Base-by-base conservation (phyloP, 73 alveolate genomes). In the Stentor coeruleus region DNA sequence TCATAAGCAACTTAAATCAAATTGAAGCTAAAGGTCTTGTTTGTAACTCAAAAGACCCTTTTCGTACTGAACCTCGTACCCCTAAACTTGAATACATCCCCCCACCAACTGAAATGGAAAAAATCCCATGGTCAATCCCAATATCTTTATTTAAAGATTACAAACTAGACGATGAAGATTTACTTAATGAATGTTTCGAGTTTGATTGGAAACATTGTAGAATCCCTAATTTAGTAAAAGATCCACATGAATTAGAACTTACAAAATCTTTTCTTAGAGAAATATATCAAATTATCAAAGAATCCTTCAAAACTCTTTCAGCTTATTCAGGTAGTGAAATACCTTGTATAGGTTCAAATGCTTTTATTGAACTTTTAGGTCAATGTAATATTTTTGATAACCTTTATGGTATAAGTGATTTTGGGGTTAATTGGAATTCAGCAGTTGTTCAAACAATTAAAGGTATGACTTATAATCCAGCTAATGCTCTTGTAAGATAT, bases 181-280 rank as follows among this genome's bases (percentile, higher is more conserved):
- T 60, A 14, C 28, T 11, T 15, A 26, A 60, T 11, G 80, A 6
- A 11, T 60, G 80, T 60, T 6, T 60, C 41, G 6, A 11, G 37
- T 60, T 60, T 35, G 80, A 60, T 15, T 60, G 80, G 41, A 38
- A 60, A 60, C 80, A 60, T 11, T 28, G 58, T 11, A 60, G 14
- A 60, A 6, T 60, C 28, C 37, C 37, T n/a, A 11, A 6, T 11
- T 14, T 28, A 14, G 41, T 28, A n/a, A 60, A 60, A 60, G 6
- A 6, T n/a, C 14, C 37, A 11, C 80, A 60, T 14, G 80, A 60
- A 11, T 26, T 14, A 35, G 58, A 60, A 60, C 20, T 14, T 28
- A 11, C 28, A 28, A 28, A 60, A n/a, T 6, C 20, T 26, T 60
- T 60, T n/a, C 28, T 60, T 6, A 26, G 41, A 60, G 28, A 60